Base-by-base conservation (phyloP, 108 stramenopile genomes). In the Discostella pseudostelligera region DNA sequence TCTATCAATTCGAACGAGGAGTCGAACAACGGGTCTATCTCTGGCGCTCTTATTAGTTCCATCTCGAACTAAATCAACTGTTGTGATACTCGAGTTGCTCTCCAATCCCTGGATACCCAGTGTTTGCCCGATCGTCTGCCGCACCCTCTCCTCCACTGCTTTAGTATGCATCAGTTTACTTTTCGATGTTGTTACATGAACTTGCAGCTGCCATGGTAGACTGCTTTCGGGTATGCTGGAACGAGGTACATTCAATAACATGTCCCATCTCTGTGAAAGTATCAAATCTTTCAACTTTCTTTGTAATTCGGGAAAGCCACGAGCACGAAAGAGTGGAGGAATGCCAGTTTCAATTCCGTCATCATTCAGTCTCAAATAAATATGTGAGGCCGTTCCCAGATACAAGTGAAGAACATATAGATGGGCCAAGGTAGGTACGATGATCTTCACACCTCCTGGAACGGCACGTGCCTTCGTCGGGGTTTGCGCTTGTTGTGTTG, bases 121-220 rank as follows among this genome's bases (percentile, higher is more conserved):
- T 13, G 74, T 56, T 20, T 81, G 47, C 17, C 67, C 64, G 44
- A 87, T 61, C 0, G 66, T 75, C 59, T 69, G 50, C 26, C 70
- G 46, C n/a, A 90, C 76, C 42, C 89, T 65, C 29, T 82, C 84
- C 22, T 72, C 72, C 58, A 90, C 72, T 0, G 84, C 89, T 28
- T 62, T 74, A 17, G 85, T 83, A 63, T 90, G 89, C 22, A 83
- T 76, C 35, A 90, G 54, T 51, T 84, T 84, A 56, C 83, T 84
- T 55, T 90, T 90, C 22, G 72, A 71, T 3, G 82, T 65, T 1
- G 70, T 73, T 8, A 85, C 89, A 56, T 85, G 74, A 28, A 84
- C 72, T 65, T 82, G 65, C 35, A 72, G 46, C 28, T 72, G 44
- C 59, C 70, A 67, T 6, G 51, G 42, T 22, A 82, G 36, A 16